Conservation (phyloP, 1,139 yeast genomes). For the Zygosaccharomyces pseudobailii region DNA sequence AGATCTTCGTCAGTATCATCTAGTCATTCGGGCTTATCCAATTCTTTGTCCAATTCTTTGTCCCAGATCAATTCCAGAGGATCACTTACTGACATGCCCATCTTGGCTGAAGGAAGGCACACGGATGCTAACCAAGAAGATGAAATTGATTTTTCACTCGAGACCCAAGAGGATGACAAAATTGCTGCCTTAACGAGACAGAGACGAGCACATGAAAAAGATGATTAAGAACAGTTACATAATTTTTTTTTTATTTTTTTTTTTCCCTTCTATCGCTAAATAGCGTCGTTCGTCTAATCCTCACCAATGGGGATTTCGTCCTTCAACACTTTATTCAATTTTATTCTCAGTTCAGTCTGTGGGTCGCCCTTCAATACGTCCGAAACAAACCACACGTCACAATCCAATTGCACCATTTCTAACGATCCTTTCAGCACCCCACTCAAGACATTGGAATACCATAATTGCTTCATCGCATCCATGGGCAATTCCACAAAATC, state of each 20-base stretch:
- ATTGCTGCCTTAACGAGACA: conserved; percentile 23
- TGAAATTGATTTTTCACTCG: conserved; percentile 6
- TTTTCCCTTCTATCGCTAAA: not conserved
- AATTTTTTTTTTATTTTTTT: not conserved
- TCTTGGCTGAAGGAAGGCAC: conserved; percentile 32
- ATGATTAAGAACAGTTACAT: conserved; percentile 7
- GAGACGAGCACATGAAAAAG: conserved; percentile 22
- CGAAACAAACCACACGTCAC: conserved; percentile 73
- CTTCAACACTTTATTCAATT: conserved; percentile 65
- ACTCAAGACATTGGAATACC: conserved; percentile 88
- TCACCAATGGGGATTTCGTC: conserved; percentile 98
- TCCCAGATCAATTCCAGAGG: conserved; percentile 39
- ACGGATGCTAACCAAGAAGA: conserved; percentile 7
- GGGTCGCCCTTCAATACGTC: conserved; percentile 84
- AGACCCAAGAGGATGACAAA: conserved; percentile 12
- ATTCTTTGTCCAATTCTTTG: conserved; percentile 34
- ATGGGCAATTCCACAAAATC: conserved; percentile 93
- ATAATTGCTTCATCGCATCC: conserved; percentile 64
- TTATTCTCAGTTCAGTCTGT: conserved; percentile 71
- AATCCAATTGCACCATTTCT: conserved; percentile 94
- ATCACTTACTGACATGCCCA: conserved; percentile 37
- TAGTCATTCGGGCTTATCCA: conserved; percentile 28
- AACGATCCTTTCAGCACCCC: conserved; percentile 90
- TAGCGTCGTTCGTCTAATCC: conserved; percentile 44
- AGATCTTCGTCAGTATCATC: conserved; percentile 32